Evolutionary conservation across 139 green algal species (phyloP).

Genomic region (Diplosphaera chodatii): DNA sequence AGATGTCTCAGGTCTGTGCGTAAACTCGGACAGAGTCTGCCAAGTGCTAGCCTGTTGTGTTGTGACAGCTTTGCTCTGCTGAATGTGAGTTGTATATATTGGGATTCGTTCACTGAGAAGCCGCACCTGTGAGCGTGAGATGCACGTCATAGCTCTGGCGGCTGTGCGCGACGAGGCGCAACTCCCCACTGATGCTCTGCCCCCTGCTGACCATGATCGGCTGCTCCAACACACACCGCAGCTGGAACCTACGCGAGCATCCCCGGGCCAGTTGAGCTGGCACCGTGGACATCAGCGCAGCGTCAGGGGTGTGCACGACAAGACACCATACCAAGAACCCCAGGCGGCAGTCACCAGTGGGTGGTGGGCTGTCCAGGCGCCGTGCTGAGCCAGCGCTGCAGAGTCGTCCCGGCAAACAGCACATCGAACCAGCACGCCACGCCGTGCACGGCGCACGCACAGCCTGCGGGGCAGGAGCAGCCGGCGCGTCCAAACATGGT

Average conservation of each 20-base stretch:
- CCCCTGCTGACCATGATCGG: slow-evolving; percentile 45
- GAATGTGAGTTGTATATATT: no score
- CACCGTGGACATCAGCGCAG: no score
- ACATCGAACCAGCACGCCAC: slow-evolving; percentile 95
- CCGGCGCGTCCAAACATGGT: neutral
- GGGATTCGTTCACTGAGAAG: no score
- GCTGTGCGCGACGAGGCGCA: slow-evolving; percentile 63
- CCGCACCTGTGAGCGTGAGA: slow-evolving; percentile 36
- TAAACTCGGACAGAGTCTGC: no score
- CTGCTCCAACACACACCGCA: slow-evolving; percentile 73
- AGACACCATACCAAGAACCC: neutral
- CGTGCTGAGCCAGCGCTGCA: slow-evolving; percentile 78
- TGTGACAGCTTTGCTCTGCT: no score
- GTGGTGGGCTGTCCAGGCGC: slow-evolving; percentile 86
- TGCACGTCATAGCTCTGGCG: slow-evolving; percentile 77
- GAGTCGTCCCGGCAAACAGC: slow-evolving; percentile 67
- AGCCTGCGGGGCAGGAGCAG: slow-evolving; percentile 7
- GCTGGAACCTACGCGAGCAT: slow-evolving; percentile 73
- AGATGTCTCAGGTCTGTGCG: no score
- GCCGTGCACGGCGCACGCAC: slow-evolving; percentile 66
- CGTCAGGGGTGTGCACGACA: no score
- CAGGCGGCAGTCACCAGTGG: slow-evolving; percentile 67
- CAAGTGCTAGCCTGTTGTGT: no score
- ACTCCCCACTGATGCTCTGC: slow-evolving; percentile 39
- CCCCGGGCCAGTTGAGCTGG: no score